A percentile compares a stretch with the other conserved stretches of the same genome.
Conservation (phyloP, 2,329 filamentous ascomycete species). For the Phoma sp. region DNA sequence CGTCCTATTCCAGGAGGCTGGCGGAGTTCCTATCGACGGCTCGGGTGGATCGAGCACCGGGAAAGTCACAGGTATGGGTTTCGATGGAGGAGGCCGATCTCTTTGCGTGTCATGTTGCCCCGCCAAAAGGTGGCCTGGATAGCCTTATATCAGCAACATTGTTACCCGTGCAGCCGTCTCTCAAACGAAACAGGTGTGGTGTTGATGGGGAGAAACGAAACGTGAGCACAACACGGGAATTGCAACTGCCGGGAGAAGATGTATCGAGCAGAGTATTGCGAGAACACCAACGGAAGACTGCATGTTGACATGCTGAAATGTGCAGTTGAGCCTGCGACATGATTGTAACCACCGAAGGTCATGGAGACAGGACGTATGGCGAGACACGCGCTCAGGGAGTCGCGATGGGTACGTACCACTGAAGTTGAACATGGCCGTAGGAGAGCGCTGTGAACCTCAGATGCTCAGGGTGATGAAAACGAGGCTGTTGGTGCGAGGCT, state of each 20-base stretch:
- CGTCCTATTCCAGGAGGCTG: constrained; percentile 42
- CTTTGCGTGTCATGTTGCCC: constrained; percentile 49
- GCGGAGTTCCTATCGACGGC: constrained; percentile 31
- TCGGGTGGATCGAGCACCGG: constrained; percentile 53
- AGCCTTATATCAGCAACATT: constrained; percentile 37
- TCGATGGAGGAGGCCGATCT: constrained; percentile 56
- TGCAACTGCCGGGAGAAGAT: constrained; percentile 12
- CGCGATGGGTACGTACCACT: constrained; percentile 39
- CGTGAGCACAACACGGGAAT: constrained; percentile 22
- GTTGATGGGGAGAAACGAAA: constrained; percentile 24
- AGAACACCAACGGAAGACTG: not conserved
- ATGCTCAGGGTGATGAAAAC: not conserved
- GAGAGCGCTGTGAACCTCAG: not conserved
- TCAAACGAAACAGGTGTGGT: constrained; percentile 40
- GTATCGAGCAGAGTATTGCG: not conserved
- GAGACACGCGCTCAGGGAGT: not conserved
- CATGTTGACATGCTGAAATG: not conserved
- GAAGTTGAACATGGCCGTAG: constrained; percentile 45
- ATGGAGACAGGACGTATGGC: constrained; percentile 11
- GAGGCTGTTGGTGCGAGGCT: constrained; percentile 8
- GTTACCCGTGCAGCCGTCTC: constrained; percentile 32
- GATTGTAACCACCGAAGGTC: constrained; percentile 1
- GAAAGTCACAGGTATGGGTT: constrained; percentile 60
- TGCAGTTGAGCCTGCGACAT: not conserved
- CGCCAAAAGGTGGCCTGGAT: constrained; percentile 45